These are phyloP conservation scores for Globisporangium camurandrum DNA, from an alignment of 352 stramenopile species.

Conservation along the genomic window DNA sequence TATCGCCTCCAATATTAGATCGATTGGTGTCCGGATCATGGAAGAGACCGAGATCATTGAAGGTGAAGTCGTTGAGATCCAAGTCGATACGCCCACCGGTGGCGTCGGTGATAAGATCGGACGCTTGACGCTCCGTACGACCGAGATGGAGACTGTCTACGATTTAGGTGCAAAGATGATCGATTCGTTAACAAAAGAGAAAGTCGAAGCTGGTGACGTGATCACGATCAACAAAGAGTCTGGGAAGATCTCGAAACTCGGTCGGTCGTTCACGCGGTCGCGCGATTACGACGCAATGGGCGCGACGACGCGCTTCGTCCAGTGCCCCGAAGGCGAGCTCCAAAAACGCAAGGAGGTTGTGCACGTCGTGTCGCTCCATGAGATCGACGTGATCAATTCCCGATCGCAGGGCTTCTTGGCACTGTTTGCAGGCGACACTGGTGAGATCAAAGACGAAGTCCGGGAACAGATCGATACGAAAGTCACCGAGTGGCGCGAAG, in stretches of 20 bases:
- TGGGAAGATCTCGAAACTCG: constrained; percentile 97
- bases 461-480: constrained; percentile 99
- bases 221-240: constrained; percentile 99
- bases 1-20: constrained; percentile 22
- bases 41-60: constrained; percentile 99
- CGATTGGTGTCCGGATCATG: constrained; percentile 97
- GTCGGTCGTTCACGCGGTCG: constrained; percentile 94
- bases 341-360: constrained; percentile 98
- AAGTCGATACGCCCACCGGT: constrained; percentile 90
- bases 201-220: constrained; percentile 97
- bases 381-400: constrained; percentile 99
- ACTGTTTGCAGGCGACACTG: constrained; percentile 98
- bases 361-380: constrained; percentile 96
- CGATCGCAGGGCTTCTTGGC: constrained; percentile 98
- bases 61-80: constrained; percentile 99
- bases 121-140: constrained; percentile 96
- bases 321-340: constrained; percentile 94
- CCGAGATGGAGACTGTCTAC: constrained; percentile 99
- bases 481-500: constrained; percentile 93
- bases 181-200: constrained; percentile 98
- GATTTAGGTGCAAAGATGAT: constrained; percentile 99
- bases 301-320: constrained; percentile 77
- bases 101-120: constrained; percentile 81
- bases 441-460: constrained; percentile 98
- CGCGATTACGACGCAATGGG: constrained; percentile 99